Conservation (phyloP, 441 rosid species). For the Populus hybrid region DNA sequence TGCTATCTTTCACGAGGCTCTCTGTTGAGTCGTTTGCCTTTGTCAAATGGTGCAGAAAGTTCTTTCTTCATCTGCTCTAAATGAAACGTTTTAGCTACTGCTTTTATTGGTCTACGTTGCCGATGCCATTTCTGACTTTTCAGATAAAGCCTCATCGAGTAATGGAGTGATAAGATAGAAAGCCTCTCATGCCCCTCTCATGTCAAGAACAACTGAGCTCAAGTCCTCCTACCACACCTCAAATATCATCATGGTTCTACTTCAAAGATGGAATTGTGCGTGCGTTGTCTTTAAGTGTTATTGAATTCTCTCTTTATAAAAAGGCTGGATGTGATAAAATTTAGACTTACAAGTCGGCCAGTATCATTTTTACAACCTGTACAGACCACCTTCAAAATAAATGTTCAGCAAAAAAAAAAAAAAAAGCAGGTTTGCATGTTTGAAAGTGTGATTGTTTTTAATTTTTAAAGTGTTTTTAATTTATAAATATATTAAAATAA, state of each 20-base stretch:
- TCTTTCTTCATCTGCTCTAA: constrained; percentile 1
- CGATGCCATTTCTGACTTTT: constrained; percentile 6
- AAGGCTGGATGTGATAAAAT: neutral
- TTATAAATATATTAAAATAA: no score
- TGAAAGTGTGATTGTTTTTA: no score
- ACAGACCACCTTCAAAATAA: neutral
- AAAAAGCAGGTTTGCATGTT: no score
- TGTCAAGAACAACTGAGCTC: constrained; percentile 85
- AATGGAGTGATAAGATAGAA: constrained; percentile 39
- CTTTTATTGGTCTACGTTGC: constrained; percentile 1
- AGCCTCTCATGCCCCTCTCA: constrained; percentile 53
- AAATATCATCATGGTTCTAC: neutral
- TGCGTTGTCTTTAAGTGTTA: neutral
- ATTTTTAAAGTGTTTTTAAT: neutral
- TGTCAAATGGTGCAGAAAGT: constrained; percentile 36
- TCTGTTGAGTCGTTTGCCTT: constrained; percentile 47
- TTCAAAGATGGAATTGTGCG: neutral
- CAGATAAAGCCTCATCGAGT: constrained; percentile 39
- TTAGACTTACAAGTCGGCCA: neutral
- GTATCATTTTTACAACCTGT: neutral
- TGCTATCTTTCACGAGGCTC: constrained; percentile 68
- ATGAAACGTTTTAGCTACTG: neutral
- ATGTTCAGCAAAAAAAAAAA: neutral
- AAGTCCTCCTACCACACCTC: constrained; percentile 32
- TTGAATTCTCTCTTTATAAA: neutral